Base-by-base conservation (phyloP, 495 filamentous ascomycete species). In the Penicillium silybi region DNA sequence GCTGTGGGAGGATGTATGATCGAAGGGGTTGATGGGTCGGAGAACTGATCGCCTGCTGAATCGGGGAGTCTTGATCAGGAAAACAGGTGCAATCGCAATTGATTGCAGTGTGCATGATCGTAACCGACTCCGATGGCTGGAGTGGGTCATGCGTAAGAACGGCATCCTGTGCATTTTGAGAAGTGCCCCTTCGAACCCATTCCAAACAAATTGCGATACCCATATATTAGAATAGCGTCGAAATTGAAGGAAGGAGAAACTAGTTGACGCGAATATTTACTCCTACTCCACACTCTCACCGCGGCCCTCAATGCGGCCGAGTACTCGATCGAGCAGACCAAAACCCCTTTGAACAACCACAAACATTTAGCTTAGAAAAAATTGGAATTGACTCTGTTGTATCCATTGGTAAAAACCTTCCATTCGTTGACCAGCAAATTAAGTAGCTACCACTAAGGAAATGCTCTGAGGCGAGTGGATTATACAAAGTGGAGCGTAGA, bases 131-230 rank as follows among this genome's bases (percentile, higher is more conserved):
- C 58, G 58, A 53, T 50, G 42, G 27, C 48, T 37, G 52, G 52
- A 58, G 58, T 51, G 54, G 52, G 61, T 54, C 48, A 10, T 54
- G 32, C 32, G 27, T 26, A 40, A 32, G 18, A 52, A 39, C 23
- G n/a, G 32, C 23, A 54, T 54, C 15, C 23, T 39, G 41, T 44
- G 44, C 44, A 42, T 44, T 20, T 16, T 15, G 18, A 23, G 8
- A 6, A 19, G 18, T 39, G 15, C n/a, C 9, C n/a, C 5, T 39
- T 32, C 29, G 29, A 13, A 32, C 11, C 29, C 29, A 13, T 39
- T 32, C 29, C 9, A 13, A 32, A 3, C 29, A 8, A 32, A 32
- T 32, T 32, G 29, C 29, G 29, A 32, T 4, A 32, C 13, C 29
- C 29, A 4, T 32, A 11, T 10, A 13, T 32, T 3, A 4, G 29